Evolutionary conservation across 192 early-diverging fungal genomes (phyloP).

Genomic region (Umbelopsis sp.): DNA sequence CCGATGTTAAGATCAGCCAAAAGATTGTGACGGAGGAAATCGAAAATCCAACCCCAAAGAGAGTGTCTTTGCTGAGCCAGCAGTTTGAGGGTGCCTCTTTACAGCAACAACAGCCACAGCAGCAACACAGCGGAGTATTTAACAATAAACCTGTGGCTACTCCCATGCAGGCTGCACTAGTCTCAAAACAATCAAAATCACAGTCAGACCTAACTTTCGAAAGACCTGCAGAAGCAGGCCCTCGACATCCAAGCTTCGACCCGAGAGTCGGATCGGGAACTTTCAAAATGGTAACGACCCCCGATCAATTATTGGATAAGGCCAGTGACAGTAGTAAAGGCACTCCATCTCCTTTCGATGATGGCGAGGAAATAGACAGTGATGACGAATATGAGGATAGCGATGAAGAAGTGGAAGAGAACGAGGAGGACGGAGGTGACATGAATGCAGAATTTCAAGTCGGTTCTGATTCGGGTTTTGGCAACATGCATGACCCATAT

Average conservation of each 20-base stretch:
- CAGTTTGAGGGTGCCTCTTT: neutral
- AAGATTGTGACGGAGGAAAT: neutral
- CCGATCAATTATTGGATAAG: neutral
- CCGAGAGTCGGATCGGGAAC: neutral
- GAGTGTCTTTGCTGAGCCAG: conserved; percentile 1
- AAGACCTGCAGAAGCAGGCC: neutral
- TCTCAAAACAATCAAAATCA: neutral
- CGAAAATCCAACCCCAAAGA: neutral
- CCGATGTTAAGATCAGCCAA: neutral
- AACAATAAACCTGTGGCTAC: neutral
- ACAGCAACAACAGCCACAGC: neutral
- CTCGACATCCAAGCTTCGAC: neutral
- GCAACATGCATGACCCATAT: conserved; percentile 17
- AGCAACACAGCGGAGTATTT: neutral
- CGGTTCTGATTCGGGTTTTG: neutral
- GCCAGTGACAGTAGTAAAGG: neutral
- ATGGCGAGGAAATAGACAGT: neutral
- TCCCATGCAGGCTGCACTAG: neutral
- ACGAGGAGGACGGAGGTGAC: neutral
- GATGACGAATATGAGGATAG: conserved; percentile 21
- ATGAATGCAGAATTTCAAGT: neutral
- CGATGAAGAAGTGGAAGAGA: conserved; percentile 9
- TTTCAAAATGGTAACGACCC: neutral
- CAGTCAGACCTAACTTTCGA: neutral
- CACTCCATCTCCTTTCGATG: neutral